These are phyloP conservation scores for Galerina sulciceps DNA, from an alignment of 768 basidiomycete species.

Conservation along the genomic window DNA sequence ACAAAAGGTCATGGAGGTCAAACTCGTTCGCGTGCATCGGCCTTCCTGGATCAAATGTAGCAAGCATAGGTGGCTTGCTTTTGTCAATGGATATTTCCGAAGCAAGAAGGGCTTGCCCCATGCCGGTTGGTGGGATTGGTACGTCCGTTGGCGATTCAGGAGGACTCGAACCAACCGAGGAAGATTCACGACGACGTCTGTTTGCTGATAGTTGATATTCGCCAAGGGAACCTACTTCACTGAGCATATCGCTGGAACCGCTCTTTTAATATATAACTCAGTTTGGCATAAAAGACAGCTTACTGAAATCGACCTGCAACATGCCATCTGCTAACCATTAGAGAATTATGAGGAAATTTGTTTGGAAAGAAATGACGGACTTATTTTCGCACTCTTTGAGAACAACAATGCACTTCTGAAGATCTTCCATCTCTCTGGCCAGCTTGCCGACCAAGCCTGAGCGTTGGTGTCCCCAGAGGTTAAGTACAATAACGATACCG, in stretches of 20 bases:
- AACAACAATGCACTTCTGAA: slow-evolving; percentile 54
- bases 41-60: background rate
- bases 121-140: background rate
- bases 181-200: background rate
- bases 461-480: slow-evolving; percentile 55
- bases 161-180: background rate
- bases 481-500: slow-evolving; percentile 57
- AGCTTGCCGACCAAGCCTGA: slow-evolving; percentile 30
- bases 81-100: background rate
- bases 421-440: slow-evolving; percentile 49
- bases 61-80: background rate
- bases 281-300: background rate
- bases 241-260: slow-evolving; percentile 56
- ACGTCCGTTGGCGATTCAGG: background rate
- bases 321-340: slow-evolving; percentile 33
- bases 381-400: slow-evolving; percentile 41
- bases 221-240: slow-evolving; percentile 58
- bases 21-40: slow-evolving; percentile 14
- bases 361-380: slow-evolving; percentile 4
- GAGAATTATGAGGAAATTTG: background rate
- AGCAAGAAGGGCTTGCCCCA: background rate
- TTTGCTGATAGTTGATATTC: slow-evolving; percentile 33
- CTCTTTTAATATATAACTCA: background rate
- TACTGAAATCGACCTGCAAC: slow-evolving; percentile 42
- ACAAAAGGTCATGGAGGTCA: slow-evolving; percentile 26